A percentile compares a stretch with the other conserved stretches of the same genome.
phyloP scores from a whole-genome alignment of 305 asterid genomes.

The Fraxinus floribunda region DNA sequence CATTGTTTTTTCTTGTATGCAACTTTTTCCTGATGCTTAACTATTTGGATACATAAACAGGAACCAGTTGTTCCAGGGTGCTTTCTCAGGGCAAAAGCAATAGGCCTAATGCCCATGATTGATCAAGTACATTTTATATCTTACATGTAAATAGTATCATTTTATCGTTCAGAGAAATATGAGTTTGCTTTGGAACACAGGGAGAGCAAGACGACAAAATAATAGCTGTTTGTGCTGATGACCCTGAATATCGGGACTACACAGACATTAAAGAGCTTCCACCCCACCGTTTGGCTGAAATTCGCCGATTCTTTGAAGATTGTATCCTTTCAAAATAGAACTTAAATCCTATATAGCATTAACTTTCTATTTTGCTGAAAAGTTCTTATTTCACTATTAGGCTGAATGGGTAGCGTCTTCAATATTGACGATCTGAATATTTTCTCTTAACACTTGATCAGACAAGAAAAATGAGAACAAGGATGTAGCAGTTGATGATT shows the following conservation, averaged over 20 bases:
- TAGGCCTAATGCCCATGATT: background rate
- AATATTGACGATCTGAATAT: too few relatives aligned
- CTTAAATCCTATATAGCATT: background rate
- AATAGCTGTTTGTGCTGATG: background rate
- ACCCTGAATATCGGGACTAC: background rate
- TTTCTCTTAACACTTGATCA: slow-evolving; percentile 28
- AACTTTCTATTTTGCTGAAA: background rate
- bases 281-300: background rate
- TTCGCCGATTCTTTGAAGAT: background rate
- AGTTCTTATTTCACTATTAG: background rate
- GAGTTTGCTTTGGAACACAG: background rate
- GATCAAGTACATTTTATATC: background rate
- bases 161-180: background rate
- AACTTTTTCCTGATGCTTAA: background rate
- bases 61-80: background rate
- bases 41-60: background rate
- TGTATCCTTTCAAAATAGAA: background rate
- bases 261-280: background rate
- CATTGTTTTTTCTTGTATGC: background rate
- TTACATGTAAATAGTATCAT: background rate
- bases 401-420: background rate
- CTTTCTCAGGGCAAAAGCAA: background rate
- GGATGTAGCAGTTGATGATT: slow-evolving; percentile 84
- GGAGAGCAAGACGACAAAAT: background rate
- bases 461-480: slow-evolving; percentile 97